Base-by-base conservation (phyloP, 768 basidiomycete species). In the Psilocybe azurescens region DNA sequence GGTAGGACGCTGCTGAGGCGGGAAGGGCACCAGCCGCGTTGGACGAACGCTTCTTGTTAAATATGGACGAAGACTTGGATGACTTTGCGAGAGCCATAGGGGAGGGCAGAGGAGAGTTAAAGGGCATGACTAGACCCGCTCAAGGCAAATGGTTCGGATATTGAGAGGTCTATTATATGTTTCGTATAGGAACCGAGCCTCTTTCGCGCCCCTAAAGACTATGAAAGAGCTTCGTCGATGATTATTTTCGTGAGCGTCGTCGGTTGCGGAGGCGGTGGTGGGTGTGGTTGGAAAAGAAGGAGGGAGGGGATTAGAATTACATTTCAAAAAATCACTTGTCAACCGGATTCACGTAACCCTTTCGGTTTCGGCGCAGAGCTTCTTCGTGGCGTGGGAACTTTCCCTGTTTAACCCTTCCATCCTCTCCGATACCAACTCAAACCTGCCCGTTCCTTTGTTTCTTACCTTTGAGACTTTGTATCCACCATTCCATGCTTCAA, bases 41-140 rank as follows among this genome's bases (percentile, higher is more conserved):
- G 29, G 69, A 65, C 11, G 78, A 77, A 53, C 78, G 79, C 68
- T 89, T 89, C 76, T 81, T 85, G 32, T 53, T 53, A 77, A 89
- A 89, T 24, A 88, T 85, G 30, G 88, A 88, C 39, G 79, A 72
- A 0, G 79, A 75, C 28, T 82, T 80, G 24, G 81, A 72, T 54
- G 82, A 73, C 62, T 84, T 81, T 62, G 78, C 79, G 61, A 89
- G 70, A 0, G 88, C 89, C 78, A 90, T 90, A 44, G 89, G 89
- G 3, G 89, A 90, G 53, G 85, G 77, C 50, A 66, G 33, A 29
- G 65, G 67, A 5, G 68, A 63, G 29, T 14, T 60, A 56, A 65
- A 62, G 6, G 68, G 68, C 68, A 69, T 69, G 24, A 20, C 39
- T 52, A 49, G 9, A 36, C 33, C 46, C 24, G 41, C 13, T 9